phyloP scores from a whole-genome alignment of 306 rosid genomes.

The Vachellia pachyceras region DNA sequence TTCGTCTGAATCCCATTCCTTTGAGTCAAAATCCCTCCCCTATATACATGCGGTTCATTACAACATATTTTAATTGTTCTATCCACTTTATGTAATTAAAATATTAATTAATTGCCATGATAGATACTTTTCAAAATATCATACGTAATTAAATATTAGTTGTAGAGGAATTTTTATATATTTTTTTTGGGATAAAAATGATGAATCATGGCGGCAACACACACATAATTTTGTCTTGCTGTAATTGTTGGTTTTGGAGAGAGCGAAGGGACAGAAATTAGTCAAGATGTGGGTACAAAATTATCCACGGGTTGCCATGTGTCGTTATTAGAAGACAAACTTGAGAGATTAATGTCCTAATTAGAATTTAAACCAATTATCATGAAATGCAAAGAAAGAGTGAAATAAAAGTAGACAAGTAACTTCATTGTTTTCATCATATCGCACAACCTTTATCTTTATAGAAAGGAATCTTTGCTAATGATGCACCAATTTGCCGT shows the following conservation, averaged over 20 bases:
- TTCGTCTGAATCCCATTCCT: neutral
- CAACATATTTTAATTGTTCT: neutral
- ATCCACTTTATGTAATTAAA: neutral
- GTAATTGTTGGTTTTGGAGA: neutral
- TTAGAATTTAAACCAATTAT: neutral
- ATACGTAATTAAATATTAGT: too few species aligned
- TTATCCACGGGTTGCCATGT: neutral
- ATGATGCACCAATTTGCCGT: neutral
- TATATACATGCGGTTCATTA: neutral
- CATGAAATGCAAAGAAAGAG: neutral
- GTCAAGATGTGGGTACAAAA: neutral
- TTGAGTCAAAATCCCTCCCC: neutral
- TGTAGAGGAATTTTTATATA: neutral
- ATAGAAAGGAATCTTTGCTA: neutral
- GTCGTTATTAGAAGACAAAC: neutral
- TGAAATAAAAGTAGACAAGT: neutral
- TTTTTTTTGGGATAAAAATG: neutral
- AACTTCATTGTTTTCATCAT: slow-evolving; percentile 1
- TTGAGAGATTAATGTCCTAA: neutral
- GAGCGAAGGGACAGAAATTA: neutral
- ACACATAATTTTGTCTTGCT: too few species aligned
- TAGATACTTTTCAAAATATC: neutral
- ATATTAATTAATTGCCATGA: neutral
- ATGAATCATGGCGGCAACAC: too few species aligned
- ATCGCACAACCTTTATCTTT: neutral